Conservation (phyloP, 78 protist genomes). For the Emiliania huxleyi region DNA sequence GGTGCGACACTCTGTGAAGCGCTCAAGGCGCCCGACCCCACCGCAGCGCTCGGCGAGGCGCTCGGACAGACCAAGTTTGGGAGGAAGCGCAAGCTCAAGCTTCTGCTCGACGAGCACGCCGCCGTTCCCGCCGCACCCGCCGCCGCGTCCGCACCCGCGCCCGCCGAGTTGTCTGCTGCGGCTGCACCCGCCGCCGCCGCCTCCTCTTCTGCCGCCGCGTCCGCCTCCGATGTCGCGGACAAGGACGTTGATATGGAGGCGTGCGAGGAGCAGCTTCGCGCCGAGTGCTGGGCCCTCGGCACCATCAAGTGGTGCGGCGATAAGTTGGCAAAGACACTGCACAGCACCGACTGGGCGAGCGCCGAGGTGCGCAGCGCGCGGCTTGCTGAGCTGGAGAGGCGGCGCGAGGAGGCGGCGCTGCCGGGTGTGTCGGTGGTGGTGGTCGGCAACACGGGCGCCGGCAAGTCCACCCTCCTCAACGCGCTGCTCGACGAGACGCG, state of each 20-base stretch:
- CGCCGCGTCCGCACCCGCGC: neutral
- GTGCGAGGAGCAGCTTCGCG: neutral
- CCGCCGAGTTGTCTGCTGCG: neutral
- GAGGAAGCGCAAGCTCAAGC: neutral
- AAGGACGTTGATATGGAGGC: neutral
- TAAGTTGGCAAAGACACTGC: neutral
- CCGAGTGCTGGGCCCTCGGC: neutral
- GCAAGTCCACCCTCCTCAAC: conserved; percentile 21
- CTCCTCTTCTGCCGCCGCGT: neutral
- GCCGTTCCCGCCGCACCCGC: neutral
- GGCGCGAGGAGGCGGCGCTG: neutral
- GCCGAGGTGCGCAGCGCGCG: neutral
- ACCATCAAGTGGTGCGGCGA: neutral
- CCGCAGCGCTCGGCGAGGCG: neutral
- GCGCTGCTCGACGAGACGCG: neutral
- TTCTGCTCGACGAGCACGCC: neutral
- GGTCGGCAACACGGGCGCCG: conserved; percentile 40
- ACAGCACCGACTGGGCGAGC: neutral
- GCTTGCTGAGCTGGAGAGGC: neutral
- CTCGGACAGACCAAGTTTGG: neutral
- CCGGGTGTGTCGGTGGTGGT: neutral
- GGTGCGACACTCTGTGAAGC: neutral
- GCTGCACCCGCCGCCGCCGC: neutral
- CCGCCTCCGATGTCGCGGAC: neutral
- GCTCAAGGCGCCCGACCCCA: neutral